Evolutionary conservation across 257 asterid genomes (phyloP), one percentile per base, ranked within the genome.

Genomic region (Capsicum chinense): DNA sequence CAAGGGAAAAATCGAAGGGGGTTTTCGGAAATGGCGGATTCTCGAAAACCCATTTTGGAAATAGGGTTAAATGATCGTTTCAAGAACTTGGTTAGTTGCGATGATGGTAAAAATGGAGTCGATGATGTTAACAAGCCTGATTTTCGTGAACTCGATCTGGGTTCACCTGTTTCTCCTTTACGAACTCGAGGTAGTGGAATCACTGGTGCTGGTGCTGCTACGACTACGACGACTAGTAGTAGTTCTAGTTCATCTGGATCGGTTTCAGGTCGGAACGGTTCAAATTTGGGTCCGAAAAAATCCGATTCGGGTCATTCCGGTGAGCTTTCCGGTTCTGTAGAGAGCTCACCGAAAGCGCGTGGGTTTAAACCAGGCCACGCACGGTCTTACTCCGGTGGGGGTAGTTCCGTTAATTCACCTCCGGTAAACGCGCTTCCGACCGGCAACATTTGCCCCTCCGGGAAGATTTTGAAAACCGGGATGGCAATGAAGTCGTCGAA

Each of bases 161-260:
- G 92, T 58, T 95, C 99, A 2, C 97, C 98, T 56, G 86, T 89
- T 67, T 92, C 97, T 57, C 92, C 97, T 48, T 90, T 93, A 60
- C 93, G 95, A 37, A 88, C 91, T 84, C 87, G 92, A 26, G 42
- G 89, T 16, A 87, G 83, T 15, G 60, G 48, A 66, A 14, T 35
- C 19, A 66, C 48, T 3, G 73, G 47, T 33, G 35, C 48, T 3
- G 73, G 47, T 33, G 35, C 73, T 35, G 13, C 48, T 66, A 33
- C 71, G 0, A 21, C 70, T 26, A 26, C 33, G 33, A 26, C 33
- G 33, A 26, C 68, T 1, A 62, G 42, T 70, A 85, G 83, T 6
- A 82, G 85, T 71, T 95, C 99, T 39, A 91, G 97, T 59, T 93
- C 97, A 7, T 93, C 98, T 16, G 99, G 99, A 85, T 95, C 99